phyloP scores from a whole-genome alignment of 192 early-diverging fungal species.

The Podila verticillata region DNA sequence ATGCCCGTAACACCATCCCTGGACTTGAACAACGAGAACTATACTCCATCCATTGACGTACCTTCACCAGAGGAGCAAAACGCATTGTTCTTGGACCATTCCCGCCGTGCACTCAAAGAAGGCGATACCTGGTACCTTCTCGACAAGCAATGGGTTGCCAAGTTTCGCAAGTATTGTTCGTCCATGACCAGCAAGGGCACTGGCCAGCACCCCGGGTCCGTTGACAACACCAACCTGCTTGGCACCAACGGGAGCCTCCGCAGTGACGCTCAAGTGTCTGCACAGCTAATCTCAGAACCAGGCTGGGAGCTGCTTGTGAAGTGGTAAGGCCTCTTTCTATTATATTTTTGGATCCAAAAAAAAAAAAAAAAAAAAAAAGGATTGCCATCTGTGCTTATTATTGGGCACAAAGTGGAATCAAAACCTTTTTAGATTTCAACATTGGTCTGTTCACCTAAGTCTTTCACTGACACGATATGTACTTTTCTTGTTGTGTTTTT shows the following conservation, averaged over 20 bases:
- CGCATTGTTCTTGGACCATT: background rate
- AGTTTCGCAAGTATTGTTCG: constrained; percentile 57
- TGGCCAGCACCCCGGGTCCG: constrained; percentile 44
- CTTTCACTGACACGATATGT: constrained; percentile 24
- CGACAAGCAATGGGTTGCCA: constrained; percentile 50
- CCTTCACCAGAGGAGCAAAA: constrained; percentile 15
- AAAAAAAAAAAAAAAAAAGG: background rate
- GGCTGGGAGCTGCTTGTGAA: constrained; percentile 59
- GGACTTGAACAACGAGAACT: background rate
- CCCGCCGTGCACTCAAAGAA: constrained; percentile 5
- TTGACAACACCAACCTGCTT: constrained; percentile 57
- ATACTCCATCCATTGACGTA: background rate
- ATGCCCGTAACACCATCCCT: background rate
- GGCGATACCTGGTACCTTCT: constrained; percentile 60
- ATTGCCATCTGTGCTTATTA: background rate
- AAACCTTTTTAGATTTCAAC: background rate
- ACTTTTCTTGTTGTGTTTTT: background rate
- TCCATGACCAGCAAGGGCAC: constrained; percentile 32
- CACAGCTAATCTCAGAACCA: constrained; percentile 52
- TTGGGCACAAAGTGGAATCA: too few species aligned
- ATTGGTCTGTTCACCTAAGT: constrained; percentile 19
- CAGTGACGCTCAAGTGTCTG: constrained; percentile 36
- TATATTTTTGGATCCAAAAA: background rate
- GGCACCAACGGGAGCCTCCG: constrained; percentile 49
- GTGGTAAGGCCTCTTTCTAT: constrained; percentile 45